Conservation (phyloP, 495 filamentous ascomycete species). For the Monascus purpureus region DNA sequence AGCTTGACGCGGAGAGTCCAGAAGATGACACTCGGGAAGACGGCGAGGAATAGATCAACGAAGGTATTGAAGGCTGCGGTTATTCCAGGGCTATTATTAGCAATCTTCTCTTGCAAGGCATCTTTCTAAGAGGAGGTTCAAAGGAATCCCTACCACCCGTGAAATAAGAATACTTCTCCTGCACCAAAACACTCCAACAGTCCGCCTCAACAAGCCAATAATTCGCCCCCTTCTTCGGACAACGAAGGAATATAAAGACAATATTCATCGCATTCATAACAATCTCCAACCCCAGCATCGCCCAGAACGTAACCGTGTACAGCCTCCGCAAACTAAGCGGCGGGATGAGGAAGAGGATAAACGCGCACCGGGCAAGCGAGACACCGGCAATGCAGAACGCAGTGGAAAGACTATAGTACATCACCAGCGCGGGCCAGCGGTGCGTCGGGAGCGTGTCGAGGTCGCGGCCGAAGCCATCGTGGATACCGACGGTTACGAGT, state of each 20-base stretch:
- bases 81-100: background rate
- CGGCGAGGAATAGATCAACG: slow-evolving; percentile 26
- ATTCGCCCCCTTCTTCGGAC: slow-evolving; percentile 10
- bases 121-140: no score
- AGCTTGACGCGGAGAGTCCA: slow-evolving; percentile 29
- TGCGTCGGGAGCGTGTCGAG: slow-evolving; percentile 4
- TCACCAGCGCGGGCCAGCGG: slow-evolving; percentile 12
- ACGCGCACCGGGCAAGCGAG: slow-evolving; percentile 18
- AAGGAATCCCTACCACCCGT: slow-evolving; percentile 14
- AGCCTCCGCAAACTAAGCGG: slow-evolving; percentile 16
- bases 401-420: slow-evolving; percentile 17
- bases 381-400: slow-evolving; percentile 21
- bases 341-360: slow-evolving; percentile 19
- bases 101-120: background rate
- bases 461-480: slow-evolving; percentile 18
- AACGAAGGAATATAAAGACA: slow-evolving; percentile 18
- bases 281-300: slow-evolving; percentile 13
- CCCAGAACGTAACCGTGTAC: slow-evolving; percentile 16
- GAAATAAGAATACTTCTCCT: slow-evolving; percentile 20
- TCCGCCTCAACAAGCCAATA: slow-evolving; percentile 15
- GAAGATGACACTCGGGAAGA: slow-evolving; percentile 28
- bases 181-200: slow-evolving; percentile 10
- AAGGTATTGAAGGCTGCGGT: slow-evolving; percentile 28
- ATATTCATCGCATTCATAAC: slow-evolving; percentile 16
- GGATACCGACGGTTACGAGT: slow-evolving; percentile 12